Percentiles rank a stretch among this genome's conserved stretches.
phyloP scores from a whole-genome alignment of 192 early-diverging fungal species.

The Rhizoclosmatium sp. region DNA sequence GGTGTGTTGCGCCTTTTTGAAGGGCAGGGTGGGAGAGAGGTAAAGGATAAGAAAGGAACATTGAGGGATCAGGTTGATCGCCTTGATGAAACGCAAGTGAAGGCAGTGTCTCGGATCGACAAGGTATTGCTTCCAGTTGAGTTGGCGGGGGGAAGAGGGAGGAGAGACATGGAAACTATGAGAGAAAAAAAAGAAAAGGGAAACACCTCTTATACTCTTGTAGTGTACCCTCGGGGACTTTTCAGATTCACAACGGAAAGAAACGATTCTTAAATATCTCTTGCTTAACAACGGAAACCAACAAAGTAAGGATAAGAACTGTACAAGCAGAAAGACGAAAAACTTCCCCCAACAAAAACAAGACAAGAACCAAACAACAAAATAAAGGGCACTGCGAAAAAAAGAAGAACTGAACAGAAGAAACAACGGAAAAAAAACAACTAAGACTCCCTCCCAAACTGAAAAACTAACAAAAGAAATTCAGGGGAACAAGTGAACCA shows the following conservation, averaged over 20 bases:
- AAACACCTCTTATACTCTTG: not conserved
- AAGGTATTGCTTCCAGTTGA: not conserved
- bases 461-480: not conserved
- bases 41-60: not conserved
- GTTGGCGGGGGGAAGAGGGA: too few relatives aligned
- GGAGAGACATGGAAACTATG: not conserved
- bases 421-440: not conserved
- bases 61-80: not conserved
- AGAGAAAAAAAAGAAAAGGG: not conserved
- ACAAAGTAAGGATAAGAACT: not conserved
- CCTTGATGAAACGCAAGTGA: not conserved
- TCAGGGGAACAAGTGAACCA: not conserved
- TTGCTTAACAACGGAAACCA: not conserved
- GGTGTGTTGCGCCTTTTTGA: not conserved
- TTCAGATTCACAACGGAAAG: not conserved
- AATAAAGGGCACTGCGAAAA: not conserved
- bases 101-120: not conserved
- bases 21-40: not conserved
- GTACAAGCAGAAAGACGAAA: too few relatives aligned
- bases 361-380: too few relatives aligned
- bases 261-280: not conserved
- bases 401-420: not conserved
- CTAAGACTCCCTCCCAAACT: not conserved
- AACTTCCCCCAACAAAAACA: too few relatives aligned
- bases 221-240: too few relatives aligned